Conservation (phyloP, 169 alveolate species). For the Plasmodium knowlesi region DNA sequence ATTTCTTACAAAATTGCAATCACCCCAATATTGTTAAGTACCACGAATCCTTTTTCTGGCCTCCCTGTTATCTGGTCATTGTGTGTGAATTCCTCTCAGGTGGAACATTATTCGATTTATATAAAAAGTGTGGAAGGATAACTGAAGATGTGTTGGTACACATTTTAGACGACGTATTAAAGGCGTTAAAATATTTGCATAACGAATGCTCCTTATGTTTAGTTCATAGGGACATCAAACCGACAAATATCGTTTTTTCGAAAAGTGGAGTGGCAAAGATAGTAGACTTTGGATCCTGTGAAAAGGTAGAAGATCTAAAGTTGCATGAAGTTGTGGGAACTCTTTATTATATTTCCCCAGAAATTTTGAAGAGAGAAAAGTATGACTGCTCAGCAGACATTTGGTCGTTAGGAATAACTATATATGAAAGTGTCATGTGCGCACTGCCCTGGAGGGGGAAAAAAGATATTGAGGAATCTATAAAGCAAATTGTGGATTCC, state of each 20-base stretch:
- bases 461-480: constrained; percentile 19
- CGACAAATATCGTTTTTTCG: constrained; percentile 46
- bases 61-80: constrained; percentile 65
- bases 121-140: constrained; percentile 48
- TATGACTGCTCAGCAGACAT: constrained; percentile 93
- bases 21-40: constrained; percentile 76
- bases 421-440: constrained; percentile 86
- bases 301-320: constrained; percentile 24
- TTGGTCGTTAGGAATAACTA: constrained; percentile 94
- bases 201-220: constrained; percentile 26
- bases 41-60: constrained; percentile 75
- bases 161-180: constrained; percentile 43
- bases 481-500: constrained; percentile 13
- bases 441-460: constrained; percentile 54
- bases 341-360: constrained; percentile 91
- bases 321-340: constrained; percentile 60
- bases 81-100: constrained; percentile 74
- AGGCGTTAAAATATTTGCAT: constrained; percentile 51
- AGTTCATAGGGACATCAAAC: constrained; percentile 59
- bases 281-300: constrained; percentile 75
- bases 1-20: constrained; percentile 50
- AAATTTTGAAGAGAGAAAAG: constrained; percentile 90
- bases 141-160: constrained; percentile 67
- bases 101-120: constrained; percentile 41
- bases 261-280: constrained; percentile 72